Evolutionary conservation across 1,139 yeast species (phyloP).

Genomic region (Yamadazyma oceani): DNA sequence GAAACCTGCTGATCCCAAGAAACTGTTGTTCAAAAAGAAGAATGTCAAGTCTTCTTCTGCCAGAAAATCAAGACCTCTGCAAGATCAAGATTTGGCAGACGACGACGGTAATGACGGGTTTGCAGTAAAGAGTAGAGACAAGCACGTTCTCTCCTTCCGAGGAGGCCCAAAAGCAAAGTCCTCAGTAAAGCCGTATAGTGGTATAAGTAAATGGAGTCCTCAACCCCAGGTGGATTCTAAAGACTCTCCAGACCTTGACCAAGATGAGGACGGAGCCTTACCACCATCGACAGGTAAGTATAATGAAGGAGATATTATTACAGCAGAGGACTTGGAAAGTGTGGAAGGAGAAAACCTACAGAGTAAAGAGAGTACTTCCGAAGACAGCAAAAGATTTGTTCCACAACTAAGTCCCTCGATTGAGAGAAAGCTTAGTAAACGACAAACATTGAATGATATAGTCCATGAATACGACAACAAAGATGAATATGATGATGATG

Average conservation of each 20-base stretch:
- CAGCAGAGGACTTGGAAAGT: conserved; percentile 10
- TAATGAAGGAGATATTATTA: conserved; percentile 15
- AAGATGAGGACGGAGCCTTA: not conserved
- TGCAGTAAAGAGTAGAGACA: conserved; percentile 1
- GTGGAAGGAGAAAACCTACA: conserved; percentile 1
- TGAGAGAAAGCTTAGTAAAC: conserved; percentile 7
- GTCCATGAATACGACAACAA: conserved; percentile 14
- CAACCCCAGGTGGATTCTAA: no score
- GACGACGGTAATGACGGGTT: not conserved
- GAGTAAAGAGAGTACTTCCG: not conserved
- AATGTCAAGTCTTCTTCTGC: conserved; percentile 8
- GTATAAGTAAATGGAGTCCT: no score
- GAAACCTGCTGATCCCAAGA: not conserved
- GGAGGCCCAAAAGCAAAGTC: no score
- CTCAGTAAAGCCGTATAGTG: no score
- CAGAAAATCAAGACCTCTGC: conserved; percentile 10
- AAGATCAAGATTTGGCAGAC: conserved; percentile 11
- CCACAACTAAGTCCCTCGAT: conserved; percentile 13
- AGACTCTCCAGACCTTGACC: no score
- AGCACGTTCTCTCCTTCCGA: no score
- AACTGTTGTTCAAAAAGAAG: conserved; percentile 24
- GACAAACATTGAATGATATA: conserved; percentile 9
- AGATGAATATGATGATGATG: conserved; percentile 19
- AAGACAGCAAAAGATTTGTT: conserved; percentile 11
- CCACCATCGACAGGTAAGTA: not conserved